Percentiles rank a stretch among this genome's conserved stretches.
phyloP scores from a whole-genome alignment of 176 grass and related monocot genomes.

The Musa beccarii region DNA sequence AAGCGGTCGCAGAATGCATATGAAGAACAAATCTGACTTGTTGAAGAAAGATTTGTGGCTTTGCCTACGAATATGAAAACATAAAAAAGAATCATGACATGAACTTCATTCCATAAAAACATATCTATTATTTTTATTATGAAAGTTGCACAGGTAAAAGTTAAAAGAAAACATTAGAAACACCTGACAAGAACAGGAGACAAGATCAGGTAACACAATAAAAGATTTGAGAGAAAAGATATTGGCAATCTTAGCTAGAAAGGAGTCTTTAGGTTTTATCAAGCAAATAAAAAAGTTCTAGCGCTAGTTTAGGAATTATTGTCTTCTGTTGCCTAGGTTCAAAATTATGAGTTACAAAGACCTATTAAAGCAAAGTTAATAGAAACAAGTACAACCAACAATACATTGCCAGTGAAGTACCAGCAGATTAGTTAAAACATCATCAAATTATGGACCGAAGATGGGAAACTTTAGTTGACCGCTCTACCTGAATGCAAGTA shows the following conservation, averaged over 20 bases:
- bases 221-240: not conserved
- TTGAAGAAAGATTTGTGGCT: slow-evolving; percentile 77
- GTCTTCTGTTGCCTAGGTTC: not conserved
- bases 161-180: not conserved
- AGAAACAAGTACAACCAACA: not conserved
- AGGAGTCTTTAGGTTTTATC: not conserved
- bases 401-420: not conserved
- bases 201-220: not conserved
- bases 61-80: slow-evolving; percentile 51
- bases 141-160: not conserved
- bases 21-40: slow-evolving; percentile 90
- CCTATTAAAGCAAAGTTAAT: not conserved
- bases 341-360: not conserved
- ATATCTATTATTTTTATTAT: not conserved
- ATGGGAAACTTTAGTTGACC: not conserved
- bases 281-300: not conserved
- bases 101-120: not conserved
- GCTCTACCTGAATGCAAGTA: slow-evolving; percentile 77
- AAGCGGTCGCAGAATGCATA: slow-evolving; percentile 63
- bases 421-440: not conserved
- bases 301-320: not conserved
- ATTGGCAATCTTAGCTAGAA: not conserved
- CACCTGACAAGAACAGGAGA: not conserved
- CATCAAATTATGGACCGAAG: not conserved
- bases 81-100: not conserved